Base-by-base conservation (phyloP, 78 protist species). In the Dictyostelium firmibasis region DNA sequence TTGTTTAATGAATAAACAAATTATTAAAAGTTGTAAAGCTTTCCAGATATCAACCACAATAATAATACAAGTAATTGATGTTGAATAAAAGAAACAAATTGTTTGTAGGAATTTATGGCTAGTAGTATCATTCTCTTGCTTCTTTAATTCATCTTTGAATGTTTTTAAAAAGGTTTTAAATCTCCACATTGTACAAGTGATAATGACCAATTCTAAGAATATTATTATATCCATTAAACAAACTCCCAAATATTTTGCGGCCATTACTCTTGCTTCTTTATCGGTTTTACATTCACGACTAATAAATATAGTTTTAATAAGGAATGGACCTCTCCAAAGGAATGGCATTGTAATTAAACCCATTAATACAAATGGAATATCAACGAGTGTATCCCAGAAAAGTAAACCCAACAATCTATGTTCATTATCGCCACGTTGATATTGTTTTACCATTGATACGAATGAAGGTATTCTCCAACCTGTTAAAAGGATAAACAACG, bases 351-450 rank as follows among this genome's bases (percentile, higher is more conserved):
- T 82, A n/a, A 86, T 20, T 20, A 44, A 11, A 29, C 87, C 87
- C 20, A 93, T 62, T 1, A 95, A 18, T 5, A 83, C 97, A 70
- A 95, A 95, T 53, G 97, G 97, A 18, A 79, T 23, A 50, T 95
- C 97, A 2, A 95, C 81, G 1, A 95, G 8, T 1, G 57, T 29
- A 16, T 69, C 84, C 53, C 29, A 31, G 36, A 95, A 95, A 4
- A 95, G 10, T 13, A 38, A 13, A 11, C 84, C 92, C 14, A 95
- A 25, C 6, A 25, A 60, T 13, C 50, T 16, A 38, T 95, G 97
- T 78, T 95, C 97, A 38, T 95, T 85, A 47, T 95, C 97, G 36
- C 97, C 97, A 43, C 95, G 64, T 33, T 95, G 91, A 64, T 85
- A 83, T 13, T 57, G 35, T 10, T 57, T 81, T 0, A 95, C 67